These are phyloP conservation scores for Glycyrrhiza uralensis DNA, from an alignment of 306 rosid genomes.

Conservation along the genomic window DNA sequence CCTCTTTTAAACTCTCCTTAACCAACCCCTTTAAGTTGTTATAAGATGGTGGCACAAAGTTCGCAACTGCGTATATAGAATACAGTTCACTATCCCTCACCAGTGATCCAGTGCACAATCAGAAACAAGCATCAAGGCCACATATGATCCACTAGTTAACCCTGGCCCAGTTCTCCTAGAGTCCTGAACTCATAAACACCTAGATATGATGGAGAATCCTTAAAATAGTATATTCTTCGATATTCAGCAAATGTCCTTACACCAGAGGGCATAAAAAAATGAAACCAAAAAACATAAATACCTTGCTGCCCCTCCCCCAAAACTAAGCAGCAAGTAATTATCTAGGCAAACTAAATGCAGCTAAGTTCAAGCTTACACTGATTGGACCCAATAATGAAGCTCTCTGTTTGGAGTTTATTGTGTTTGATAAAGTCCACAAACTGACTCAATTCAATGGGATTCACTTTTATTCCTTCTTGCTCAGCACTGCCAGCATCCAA, in stretches of 20 bases:
- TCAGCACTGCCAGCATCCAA: conserved; percentile 63
- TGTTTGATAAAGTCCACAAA: conserved; percentile 62
- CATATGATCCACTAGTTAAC: neutral
- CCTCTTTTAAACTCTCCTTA: neutral
- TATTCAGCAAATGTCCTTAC: neutral
- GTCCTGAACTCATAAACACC: neutral
- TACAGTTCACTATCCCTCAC: neutral
- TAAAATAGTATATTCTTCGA: neutral
- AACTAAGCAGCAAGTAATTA: neutral
- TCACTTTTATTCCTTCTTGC: conserved; percentile 71
- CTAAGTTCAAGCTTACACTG: conserved; percentile 54
- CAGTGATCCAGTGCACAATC: neutral
- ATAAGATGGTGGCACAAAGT: neutral
- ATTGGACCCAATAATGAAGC: conserved; percentile 70
- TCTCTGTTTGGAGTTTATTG: conserved; percentile 59
- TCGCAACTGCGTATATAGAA: neutral
- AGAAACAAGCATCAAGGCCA: neutral
- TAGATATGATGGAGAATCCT: neutral
- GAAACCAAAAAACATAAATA: neutral
- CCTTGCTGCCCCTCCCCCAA: neutral
- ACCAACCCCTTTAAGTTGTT: neutral
- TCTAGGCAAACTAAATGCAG: conserved; percentile 1
- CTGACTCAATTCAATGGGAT: conserved; percentile 63
- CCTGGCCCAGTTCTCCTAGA: neutral
- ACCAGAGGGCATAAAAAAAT: neutral